Evolutionary conservation across 352 stramenopile genomes (phyloP).

Genomic region (Globisporangium sylvaticum): DNA sequence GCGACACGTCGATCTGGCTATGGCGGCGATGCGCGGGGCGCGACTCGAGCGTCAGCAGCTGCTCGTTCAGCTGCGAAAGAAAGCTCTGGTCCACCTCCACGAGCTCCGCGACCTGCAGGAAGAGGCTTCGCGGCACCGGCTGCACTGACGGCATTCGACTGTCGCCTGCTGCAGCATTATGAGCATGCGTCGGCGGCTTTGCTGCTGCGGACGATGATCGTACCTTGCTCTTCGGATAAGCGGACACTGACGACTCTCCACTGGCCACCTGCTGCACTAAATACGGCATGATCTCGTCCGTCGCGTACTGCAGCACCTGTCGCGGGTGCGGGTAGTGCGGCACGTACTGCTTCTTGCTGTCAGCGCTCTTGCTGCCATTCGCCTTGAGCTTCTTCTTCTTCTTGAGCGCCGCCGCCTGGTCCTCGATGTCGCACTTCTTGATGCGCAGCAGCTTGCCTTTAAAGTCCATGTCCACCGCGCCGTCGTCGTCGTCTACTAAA

Average conservation of each 20-base stretch:
- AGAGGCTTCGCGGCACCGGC: slow-evolving; percentile 23
- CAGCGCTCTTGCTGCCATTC: background rate
- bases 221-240: slow-evolving; percentile 1
- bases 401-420: slow-evolving; percentile 23
- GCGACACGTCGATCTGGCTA: slow-evolving; percentile 71
- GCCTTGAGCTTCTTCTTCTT: slow-evolving; percentile 17
- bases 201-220: background rate
- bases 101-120: slow-evolving; percentile 70
- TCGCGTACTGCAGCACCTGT: slow-evolving; percentile 72
- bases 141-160: background rate
- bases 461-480: slow-evolving; percentile 30
- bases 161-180: background rate
- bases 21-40: slow-evolving; percentile 55
- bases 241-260: background rate
- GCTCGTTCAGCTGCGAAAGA: slow-evolving; percentile 56
- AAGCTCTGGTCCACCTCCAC: slow-evolving; percentile 60
- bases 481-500: background rate
- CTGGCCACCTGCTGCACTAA: slow-evolving; percentile 38
- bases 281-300: slow-evolving; percentile 69
- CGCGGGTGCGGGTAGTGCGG: slow-evolving; percentile 65
- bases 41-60: slow-evolving; percentile 49
- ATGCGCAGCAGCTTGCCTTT: slow-evolving; percentile 77
- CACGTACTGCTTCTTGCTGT: slow-evolving; percentile 31
- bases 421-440: slow-evolving; percentile 72
- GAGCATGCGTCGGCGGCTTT: background rate